Base-by-base conservation (phyloP, 2,329 filamentous ascomycete genomes). In the Seiridium unicorne region DNA sequence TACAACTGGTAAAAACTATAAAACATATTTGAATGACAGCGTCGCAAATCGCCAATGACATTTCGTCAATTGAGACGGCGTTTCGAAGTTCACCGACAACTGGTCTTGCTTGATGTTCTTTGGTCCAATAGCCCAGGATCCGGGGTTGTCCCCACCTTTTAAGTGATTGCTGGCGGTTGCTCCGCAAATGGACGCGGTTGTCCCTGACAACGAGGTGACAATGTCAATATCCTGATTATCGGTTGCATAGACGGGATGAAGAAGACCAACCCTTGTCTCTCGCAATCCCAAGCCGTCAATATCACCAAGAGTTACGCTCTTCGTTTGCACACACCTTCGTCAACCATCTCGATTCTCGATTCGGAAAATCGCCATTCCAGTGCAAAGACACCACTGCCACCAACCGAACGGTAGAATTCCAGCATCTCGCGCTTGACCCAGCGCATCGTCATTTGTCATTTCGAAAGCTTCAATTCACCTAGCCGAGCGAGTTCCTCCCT, bases 211-310 rank as follows among this genome's bases (percentile, higher is more conserved):
- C 54, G 34, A 35, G 42, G 18, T 34, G 18, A 13, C 54, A 57
- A 57, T 47, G 54, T 57, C 54, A 57, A 57, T 34, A 57, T 57
- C 42, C 13, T 38, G 54, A 47, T 47, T 46, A 48, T 42, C 38
- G 18, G 38, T 18, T 32, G 51, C 42, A 57, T 32, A 9, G 42
- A 46, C 31, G 32, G 18, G 44, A 10, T 47, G 38, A 44, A 46
- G 42, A 57, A n/a, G 54, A 26, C 34, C 31, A 35, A 46, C 38
- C 53, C 34, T 57, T 18, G 40, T 57, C 18, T 35, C 34, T 34
- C 34, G 47, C 2, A 26, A 26, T 26, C 18, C 18, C 18, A 26
- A 26, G 18, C 18, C 18, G 18, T 26, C 18, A 26, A 26, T 26
- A 26, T 26, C 18, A 26, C 18, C 18, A 2, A 26, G 38, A 42